Evolutionary conservation across 1,284 basidiomycete species (phyloP).

Genomic region (Neonothopanus nambi): DNA sequence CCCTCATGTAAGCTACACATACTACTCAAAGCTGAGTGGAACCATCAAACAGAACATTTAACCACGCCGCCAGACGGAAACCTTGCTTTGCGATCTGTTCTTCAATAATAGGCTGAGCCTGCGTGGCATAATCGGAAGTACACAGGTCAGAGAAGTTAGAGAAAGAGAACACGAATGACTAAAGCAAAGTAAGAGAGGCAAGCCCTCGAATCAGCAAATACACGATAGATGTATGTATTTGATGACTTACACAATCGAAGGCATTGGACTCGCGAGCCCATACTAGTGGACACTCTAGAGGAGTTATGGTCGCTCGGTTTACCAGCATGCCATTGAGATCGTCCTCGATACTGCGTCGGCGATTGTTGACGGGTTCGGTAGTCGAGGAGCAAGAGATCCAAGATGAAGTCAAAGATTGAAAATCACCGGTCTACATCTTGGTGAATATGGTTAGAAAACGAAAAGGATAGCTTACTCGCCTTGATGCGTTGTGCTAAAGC

Average conservation of each 20-base stretch:
- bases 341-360: neutral
- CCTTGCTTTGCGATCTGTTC: conserved; percentile 57
- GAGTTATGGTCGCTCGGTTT: neutral
- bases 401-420: conserved; percentile 1
- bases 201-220: neutral
- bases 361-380: conserved; percentile 6
- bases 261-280: conserved; percentile 42
- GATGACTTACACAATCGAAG: conserved; percentile 46
- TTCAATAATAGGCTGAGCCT: conserved; percentile 52
- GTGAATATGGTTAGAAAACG: neutral
- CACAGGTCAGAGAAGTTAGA: conserved; percentile 46
- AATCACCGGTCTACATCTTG: neutral
- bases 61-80: conserved; percentile 54
- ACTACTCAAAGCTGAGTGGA: conserved; percentile 15
- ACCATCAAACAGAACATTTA: conserved; percentile 50
- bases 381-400: conserved; percentile 9
- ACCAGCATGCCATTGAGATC: neutral
- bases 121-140: conserved; percentile 46
- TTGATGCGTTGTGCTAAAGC: conserved; percentile 44
- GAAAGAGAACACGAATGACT: conserved; percentile 53
- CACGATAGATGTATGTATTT: neutral
- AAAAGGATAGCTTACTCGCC: conserved; percentile 25
- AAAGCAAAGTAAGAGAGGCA: neutral
- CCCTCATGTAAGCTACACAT: too few species aligned
- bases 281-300: neutral